phyloP scores from a whole-genome alignment of 148 eudicot genomes.

The Cornus florida region DNA sequence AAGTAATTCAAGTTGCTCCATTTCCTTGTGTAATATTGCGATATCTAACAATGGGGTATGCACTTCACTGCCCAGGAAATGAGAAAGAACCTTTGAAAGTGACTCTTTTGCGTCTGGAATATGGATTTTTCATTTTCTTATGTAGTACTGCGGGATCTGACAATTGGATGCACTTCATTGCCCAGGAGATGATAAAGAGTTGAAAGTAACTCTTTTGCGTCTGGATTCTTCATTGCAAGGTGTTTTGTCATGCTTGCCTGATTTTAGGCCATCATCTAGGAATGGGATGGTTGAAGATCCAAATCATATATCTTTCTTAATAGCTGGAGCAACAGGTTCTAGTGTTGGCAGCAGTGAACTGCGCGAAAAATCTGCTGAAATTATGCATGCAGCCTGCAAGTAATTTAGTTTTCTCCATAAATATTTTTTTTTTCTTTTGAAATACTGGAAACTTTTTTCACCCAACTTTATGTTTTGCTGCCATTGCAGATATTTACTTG shows the following conservation, averaged over 20 bases:
- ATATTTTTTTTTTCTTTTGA: conserved; percentile 10
- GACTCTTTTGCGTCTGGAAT: conserved; percentile 69
- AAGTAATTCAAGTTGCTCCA: background rate
- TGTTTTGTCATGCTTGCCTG: conserved; percentile 95
- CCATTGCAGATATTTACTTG: conserved; percentile 67
- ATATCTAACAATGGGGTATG: conserved; percentile 1
- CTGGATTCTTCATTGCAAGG: conserved; percentile 94
- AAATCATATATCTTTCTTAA: conserved; percentile 47
- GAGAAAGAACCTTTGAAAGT: conserved; percentile 64
- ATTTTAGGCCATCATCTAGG: conserved; percentile 65
- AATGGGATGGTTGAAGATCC: conserved; percentile 57
- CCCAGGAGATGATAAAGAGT: conserved; percentile 90
- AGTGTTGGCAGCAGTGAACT: conserved; percentile 72
- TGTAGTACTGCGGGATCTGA: conserved; percentile 6
- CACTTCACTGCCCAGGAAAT: conserved; percentile 52
- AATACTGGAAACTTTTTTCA: conserved; percentile 4
- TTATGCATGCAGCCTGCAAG: conserved; percentile 86
- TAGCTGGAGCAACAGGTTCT: conserved; percentile 89
- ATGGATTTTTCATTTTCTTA: conserved; percentile 13
- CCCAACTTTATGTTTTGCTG: conserved; percentile 40
- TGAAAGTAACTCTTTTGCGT: conserved; percentile 49
- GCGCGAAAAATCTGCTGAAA: conserved; percentile 84
- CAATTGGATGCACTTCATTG: conserved; percentile 9
- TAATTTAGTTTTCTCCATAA: conserved; percentile 27
- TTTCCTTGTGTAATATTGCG: background rate